Conservation (phyloP, 164 flowering plant species). For the Amborella trichopoda region DNA sequence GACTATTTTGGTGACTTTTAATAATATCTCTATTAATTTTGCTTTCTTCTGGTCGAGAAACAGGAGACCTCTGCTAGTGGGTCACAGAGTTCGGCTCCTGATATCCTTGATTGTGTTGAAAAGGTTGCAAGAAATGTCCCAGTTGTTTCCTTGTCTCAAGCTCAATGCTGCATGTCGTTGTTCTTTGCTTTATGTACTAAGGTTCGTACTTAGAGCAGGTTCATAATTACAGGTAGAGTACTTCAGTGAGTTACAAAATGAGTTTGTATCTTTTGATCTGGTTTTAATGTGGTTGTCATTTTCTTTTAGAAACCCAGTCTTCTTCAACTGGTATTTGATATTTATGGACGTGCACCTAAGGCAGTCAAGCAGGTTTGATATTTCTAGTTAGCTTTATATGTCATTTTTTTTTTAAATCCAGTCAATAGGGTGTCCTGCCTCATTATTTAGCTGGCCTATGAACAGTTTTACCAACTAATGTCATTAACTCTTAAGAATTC, state of each 20-base stretch:
- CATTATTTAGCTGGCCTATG: too few species aligned
- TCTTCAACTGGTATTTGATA: constrained; percentile 69
- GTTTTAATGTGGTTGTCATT: too few species aligned
- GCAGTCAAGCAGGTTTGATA: constrained; percentile 70
- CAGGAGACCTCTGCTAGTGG: constrained; percentile 63
- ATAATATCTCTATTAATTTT: too few species aligned
- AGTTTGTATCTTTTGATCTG: too few species aligned
- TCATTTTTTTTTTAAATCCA: background rate
- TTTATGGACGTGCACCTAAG: constrained; percentile 66
- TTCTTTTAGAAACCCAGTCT: constrained; percentile 84
- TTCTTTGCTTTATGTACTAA: constrained; percentile 89
- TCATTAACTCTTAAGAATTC: too few species aligned
- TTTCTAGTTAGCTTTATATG: background rate
- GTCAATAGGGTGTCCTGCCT: too few species aligned
- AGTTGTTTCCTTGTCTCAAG: constrained; percentile 36
- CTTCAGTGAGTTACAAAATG: too few species aligned
- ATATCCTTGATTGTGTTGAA: constrained; percentile 36
- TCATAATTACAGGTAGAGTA: too few species aligned
- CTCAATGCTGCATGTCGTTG: constrained; percentile 64
- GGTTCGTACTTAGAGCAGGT: constrained; percentile 25
- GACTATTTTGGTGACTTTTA: too few species aligned
- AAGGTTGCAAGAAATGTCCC: constrained; percentile 16
- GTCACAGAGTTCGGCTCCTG: constrained; percentile 57
- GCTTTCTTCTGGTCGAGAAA: constrained; percentile 29
- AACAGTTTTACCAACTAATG: too few species aligned